Conservation (phyloP, 1,284 basidiomycete species). For the Boletus holoroseus region DNA sequence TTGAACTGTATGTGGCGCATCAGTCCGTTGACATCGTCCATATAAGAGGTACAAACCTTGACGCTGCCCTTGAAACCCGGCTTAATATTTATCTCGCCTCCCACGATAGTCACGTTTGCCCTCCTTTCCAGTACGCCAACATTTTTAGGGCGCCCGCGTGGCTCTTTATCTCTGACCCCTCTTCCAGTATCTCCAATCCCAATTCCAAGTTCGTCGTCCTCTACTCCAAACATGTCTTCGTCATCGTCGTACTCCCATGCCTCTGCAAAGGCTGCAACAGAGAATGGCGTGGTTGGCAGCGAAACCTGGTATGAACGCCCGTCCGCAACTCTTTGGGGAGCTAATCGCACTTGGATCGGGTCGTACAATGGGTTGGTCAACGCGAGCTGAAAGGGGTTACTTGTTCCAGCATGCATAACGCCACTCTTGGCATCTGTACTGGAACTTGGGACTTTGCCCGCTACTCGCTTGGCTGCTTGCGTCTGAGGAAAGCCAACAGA, state of each 20-base stretch:
- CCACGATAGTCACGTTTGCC: conserved; percentile 81
- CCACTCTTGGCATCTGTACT: conserved; percentile 41
- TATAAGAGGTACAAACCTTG: conserved; percentile 47
- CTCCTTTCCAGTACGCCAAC: conserved; percentile 79
- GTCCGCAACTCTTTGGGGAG: conserved; percentile 54
- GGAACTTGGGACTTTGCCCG: conserved; percentile 39
- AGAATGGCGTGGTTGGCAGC: conserved; percentile 70
- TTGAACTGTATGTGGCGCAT: conserved; percentile 60
- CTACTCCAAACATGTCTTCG: conserved; percentile 73
- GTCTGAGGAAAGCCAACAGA: conserved; percentile 65
- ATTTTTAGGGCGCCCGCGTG: conserved; percentile 53
- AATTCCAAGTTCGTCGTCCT: conserved; percentile 58
- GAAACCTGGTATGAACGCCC: conserved; percentile 60
- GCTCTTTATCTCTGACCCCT: conserved; percentile 38
- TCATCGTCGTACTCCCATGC: conserved; percentile 96
- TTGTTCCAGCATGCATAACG: conserved; percentile 64
- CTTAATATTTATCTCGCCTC: conserved; percentile 75
- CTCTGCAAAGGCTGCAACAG: conserved; percentile 84
- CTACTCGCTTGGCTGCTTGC: conserved; percentile 43
- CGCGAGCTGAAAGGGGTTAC: conserved; percentile 82
- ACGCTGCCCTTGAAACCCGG: conserved; percentile 69
- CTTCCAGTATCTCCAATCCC: conserved; percentile 35
- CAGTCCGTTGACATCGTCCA: conserved; percentile 1
- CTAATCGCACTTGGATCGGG: conserved; percentile 81
- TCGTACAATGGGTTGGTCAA: conserved; percentile 93